phyloP scores from a whole-genome alignment of 176 grass and related monocot genomes.

The Elaeis guineensis region DNA sequence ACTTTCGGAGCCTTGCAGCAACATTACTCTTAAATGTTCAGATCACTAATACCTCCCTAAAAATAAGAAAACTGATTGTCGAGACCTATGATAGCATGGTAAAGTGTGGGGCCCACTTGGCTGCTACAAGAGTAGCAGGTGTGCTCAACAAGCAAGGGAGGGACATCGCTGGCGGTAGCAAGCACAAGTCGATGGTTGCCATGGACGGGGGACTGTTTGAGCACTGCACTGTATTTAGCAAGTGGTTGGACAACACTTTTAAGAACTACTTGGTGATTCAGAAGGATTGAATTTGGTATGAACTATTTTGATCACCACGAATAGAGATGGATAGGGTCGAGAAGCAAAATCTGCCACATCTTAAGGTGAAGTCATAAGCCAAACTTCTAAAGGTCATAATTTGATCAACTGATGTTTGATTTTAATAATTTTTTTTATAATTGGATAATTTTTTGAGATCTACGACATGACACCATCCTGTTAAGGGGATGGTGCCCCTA shows the following conservation, averaged over 20 bases:
- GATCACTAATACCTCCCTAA: background rate
- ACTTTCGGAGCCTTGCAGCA: too few species aligned
- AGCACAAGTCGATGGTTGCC: background rate
- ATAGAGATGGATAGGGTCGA: too few species aligned
- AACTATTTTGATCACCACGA: too few species aligned
- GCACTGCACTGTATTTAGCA: background rate
- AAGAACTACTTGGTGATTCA: constrained; percentile 16
- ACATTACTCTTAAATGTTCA: background rate
- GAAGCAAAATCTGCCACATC: too few species aligned
- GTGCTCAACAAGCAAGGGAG: constrained; percentile 8
- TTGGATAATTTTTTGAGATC: too few species aligned
- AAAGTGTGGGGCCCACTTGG: background rate
- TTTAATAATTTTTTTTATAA: too few species aligned
- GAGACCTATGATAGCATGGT: constrained; percentile 1
- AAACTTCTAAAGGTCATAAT: too few species aligned
- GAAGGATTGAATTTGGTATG: too few species aligned
- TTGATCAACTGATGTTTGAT: too few species aligned
- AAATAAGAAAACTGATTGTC: constrained; percentile 3
- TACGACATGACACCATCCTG: too few species aligned
- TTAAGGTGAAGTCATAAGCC: too few species aligned
- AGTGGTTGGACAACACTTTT: constrained; percentile 2
- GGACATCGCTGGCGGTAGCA: background rate
- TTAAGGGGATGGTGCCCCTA: too few species aligned
- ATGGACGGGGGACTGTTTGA: constrained; percentile 5
- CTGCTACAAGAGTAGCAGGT: constrained; percentile 10